These are phyloP conservation scores for Mycosphaerella sp. DNA, from an alignment of 2,329 filamentous ascomycete genomes.

Conservation along the genomic window DNA sequence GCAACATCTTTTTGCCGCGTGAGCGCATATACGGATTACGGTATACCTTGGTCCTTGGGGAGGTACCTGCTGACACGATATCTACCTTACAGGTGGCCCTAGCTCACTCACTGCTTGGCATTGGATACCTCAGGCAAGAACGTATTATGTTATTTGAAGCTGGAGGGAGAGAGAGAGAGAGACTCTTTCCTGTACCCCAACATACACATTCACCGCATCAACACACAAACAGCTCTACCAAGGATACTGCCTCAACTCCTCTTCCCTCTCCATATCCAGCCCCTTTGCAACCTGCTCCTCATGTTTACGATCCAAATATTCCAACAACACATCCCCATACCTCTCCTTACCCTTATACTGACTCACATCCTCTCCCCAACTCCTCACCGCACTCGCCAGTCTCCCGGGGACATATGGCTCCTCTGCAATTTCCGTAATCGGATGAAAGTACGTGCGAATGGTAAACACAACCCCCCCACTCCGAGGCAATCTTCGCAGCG, in stretches of 20 bases:
- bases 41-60: too few relatives aligned
- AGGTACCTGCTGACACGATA: too few relatives aligned
- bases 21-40: too few relatives aligned
- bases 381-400: slow-evolving; percentile 69
- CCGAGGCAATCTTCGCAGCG: slow-evolving; percentile 51
- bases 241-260: slow-evolving; percentile 57
- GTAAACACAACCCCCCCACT: slow-evolving; percentile 58
- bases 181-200: too few relatives aligned
- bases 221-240: slow-evolving; percentile 34
- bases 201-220: too few relatives aligned
- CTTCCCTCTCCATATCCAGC: slow-evolving; percentile 55
- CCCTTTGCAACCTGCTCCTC: slow-evolving; percentile 64
- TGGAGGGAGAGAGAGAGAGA: too few relatives aligned
- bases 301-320: slow-evolving; percentile 70
- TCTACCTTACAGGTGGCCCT: too few relatives aligned
- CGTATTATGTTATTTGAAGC: too few relatives aligned
- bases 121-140: too few relatives aligned
- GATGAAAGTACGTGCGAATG: slow-evolving; percentile 73
- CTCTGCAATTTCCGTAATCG: slow-evolving; percentile 58
- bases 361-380: slow-evolving; percentile 72
- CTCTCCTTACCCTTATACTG: slow-evolving; percentile 71
- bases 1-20: too few relatives aligned
- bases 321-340: slow-evolving; percentile 66
- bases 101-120: too few relatives aligned
- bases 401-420: slow-evolving; percentile 73